Percentiles rank a stretch among this genome's conserved stretches.
Evolutionary conservation across 768 basidiomycete species (phyloP).

Genomic region (Coprinopsis strossmayeri): DNA sequence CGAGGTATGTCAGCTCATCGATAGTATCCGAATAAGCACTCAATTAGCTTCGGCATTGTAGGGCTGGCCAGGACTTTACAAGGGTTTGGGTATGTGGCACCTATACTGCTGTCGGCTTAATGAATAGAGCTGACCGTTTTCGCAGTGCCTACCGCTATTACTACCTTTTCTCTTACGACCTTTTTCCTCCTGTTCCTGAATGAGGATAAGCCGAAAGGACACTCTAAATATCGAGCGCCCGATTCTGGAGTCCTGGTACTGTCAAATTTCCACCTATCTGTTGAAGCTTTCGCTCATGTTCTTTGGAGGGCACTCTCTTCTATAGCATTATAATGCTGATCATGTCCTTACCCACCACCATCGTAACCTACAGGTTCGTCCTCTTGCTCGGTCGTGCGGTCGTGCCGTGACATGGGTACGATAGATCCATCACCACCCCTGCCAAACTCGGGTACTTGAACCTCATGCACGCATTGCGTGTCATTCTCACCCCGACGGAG

Average conservation of each 20-base stretch:
- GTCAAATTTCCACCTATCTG: neutral
- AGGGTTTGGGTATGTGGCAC: conserved; percentile 55
- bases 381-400: neutral
- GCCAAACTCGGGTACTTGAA: conserved; percentile 64
- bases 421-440: conserved; percentile 78
- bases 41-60: conserved; percentile 8
- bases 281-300: conserved; percentile 2
- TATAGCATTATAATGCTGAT: conserved; percentile 65
- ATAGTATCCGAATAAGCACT: neutral
- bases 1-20: conserved; percentile 42
- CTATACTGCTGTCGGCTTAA: neutral
- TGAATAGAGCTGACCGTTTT: neutral
- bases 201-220: conserved; percentile 44
- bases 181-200: conserved; percentile 56
- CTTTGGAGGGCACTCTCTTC: conserved; percentile 44
- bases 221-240: conserved; percentile 61
- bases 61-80: conserved; percentile 74
- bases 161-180: conserved; percentile 49
- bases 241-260: conserved; percentile 46
- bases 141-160: conserved; percentile 37
- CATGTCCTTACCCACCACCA: conserved; percentile 58
- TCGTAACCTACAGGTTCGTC: conserved; percentile 70
- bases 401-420: conserved; percentile 1
- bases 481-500: conserved; percentile 78
- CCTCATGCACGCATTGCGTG: conserved; percentile 50